phyloP scores from a whole-genome alignment of 768 basidiomycete genomes.

The Holtermannia corniformis region DNA sequence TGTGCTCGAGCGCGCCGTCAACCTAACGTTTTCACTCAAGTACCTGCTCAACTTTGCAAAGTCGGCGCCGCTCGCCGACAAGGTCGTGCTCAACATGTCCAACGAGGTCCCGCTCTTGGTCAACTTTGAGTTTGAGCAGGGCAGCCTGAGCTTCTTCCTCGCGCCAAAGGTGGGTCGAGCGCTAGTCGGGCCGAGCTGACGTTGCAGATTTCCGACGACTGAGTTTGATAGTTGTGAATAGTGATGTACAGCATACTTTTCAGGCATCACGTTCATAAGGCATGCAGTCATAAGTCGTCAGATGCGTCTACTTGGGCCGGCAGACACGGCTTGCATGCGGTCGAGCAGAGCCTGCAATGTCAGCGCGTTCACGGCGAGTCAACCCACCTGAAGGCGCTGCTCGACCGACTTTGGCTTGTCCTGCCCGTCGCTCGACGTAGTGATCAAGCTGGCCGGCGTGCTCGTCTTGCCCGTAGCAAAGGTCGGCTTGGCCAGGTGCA shows the following conservation, averaged over 20 bases:
- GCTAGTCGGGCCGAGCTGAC: not conserved
- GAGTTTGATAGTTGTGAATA: not conserved
- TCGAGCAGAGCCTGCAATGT: not conserved
- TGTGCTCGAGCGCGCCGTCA: conserved; percentile 80
- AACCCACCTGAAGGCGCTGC: not conserved
- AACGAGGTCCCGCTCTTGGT: conserved; percentile 85
- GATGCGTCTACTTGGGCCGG: not conserved
- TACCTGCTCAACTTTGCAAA: conserved; percentile 96
- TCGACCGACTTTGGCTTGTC: not conserved
- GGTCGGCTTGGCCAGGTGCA: too few species aligned
- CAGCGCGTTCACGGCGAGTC: not conserved
- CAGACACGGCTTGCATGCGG: not conserved
- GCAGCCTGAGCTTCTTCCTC: conserved; percentile 84
- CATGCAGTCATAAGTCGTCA: not conserved
- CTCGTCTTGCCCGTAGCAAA: not conserved
- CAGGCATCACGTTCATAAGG: not conserved
- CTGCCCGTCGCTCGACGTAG: not conserved
- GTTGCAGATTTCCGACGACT: not conserved
- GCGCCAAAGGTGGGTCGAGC: conserved; percentile 60
- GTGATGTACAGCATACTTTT: not conserved
- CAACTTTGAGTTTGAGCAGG: conserved; percentile 79
- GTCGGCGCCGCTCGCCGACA: conserved; percentile 61
- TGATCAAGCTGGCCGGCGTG: not conserved
- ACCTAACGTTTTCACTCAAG: conserved; percentile 88
- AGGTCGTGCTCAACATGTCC: conserved; percentile 77